These are phyloP conservation scores for Rosa rugosa DNA, from an alignment of 306 rosid species.

Conservation along the genomic window DNA sequence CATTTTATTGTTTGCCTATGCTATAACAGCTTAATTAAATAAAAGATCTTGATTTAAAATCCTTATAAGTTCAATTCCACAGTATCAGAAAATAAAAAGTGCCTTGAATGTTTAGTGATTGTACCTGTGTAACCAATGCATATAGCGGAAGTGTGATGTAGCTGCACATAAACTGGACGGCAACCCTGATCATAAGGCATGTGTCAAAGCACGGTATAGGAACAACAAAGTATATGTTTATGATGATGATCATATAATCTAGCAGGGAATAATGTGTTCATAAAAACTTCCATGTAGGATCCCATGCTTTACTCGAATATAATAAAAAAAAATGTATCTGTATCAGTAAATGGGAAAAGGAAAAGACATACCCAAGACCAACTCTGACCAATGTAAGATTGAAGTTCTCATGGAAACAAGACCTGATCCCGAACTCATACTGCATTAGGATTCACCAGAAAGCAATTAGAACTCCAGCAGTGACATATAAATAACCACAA, in stretches of 20 bases:
- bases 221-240: neutral
- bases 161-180: slow-evolving; percentile 80
- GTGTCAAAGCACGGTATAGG: neutral
- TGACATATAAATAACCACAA: neutral
- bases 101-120: neutral
- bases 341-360: neutral
- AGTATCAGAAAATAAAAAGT: neutral
- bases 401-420: slow-evolving; percentile 78
- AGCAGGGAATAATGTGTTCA: neutral
- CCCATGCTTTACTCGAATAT: neutral
- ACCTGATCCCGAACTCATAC: slow-evolving; percentile 87
- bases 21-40: neutral
- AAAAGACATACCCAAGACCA: slow-evolving; percentile 63
- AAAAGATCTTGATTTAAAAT: neutral
- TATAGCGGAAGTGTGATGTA: slow-evolving; percentile 90
- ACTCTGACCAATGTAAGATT: slow-evolving; percentile 54
- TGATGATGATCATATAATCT: neutral
- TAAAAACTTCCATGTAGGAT: neutral
- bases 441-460: slow-evolving; percentile 41
- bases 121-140: slow-evolving; percentile 91
- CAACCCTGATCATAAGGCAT: slow-evolving; percentile 46
- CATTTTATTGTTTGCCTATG: neutral
- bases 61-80: neutral
- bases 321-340: neutral
- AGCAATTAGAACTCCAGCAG: slow-evolving; percentile 19